These are phyloP conservation scores for Penicillium sp. DNA, from an alignment of 2,329 filamentous ascomycete species.

Conservation along the genomic window DNA sequence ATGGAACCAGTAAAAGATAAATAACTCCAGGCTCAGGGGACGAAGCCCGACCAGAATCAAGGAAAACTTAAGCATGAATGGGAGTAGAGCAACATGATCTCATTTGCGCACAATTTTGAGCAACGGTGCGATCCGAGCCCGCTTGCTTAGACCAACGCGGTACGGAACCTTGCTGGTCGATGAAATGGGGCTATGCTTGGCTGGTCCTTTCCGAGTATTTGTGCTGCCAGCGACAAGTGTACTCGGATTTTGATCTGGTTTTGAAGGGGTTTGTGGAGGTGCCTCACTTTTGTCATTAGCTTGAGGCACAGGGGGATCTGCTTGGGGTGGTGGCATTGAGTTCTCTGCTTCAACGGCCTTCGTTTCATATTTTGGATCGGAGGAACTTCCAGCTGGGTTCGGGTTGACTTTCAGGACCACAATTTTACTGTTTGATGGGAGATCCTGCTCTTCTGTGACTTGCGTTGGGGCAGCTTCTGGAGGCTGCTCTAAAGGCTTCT, in stretches of 20 bases:
- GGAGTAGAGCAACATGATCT: not conserved
- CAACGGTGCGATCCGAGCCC: slow-evolving; percentile 50
- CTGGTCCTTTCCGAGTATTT: slow-evolving; percentile 27
- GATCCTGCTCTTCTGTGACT: not conserved
- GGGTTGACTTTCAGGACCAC: not conserved
- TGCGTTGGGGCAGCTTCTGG: not conserved
- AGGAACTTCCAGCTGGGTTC: not conserved
- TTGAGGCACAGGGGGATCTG: not conserved
- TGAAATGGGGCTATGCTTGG: slow-evolving; percentile 44
- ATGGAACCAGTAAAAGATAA: not conserved
- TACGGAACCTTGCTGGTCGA: slow-evolving; percentile 42
- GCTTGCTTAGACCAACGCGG: slow-evolving; percentile 52
- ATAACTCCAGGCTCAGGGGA: not conserved
- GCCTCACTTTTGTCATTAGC: not conserved
- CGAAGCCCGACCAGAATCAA: not conserved
- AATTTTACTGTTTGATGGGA: not conserved
- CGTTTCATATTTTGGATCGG: not conserved
- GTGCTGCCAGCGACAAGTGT: not conserved
- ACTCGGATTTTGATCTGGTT: not conserved
- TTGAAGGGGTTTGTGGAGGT: not conserved
- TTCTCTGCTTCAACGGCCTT: not conserved
- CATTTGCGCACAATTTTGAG: slow-evolving; percentile 47
- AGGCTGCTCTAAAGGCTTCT: slow-evolving; percentile 25
- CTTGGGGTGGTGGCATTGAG: not conserved
- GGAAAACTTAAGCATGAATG: not conserved